A percentile compares a stretch with the other conserved stretches of the same genome.
phyloP scores from a whole-genome alignment of 495 filamentous ascomycete species.

The Extremus antarcticus region DNA sequence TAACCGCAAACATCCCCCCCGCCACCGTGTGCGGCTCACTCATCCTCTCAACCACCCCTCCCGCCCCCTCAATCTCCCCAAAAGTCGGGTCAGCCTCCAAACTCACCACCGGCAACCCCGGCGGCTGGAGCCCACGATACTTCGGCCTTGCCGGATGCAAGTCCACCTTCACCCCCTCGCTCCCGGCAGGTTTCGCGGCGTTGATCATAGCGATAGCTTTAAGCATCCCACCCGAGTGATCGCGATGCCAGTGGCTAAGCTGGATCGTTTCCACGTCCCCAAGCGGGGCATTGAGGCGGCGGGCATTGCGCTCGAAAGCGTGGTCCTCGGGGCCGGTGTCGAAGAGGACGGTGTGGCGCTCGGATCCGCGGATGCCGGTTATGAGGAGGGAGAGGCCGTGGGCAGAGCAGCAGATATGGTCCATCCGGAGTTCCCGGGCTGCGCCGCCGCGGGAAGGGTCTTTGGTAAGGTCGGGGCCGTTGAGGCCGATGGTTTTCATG shows the following conservation, averaged over 20 bases:
- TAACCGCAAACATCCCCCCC: constrained; percentile 46
- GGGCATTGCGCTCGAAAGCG: constrained; percentile 46
- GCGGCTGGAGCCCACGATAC: constrained; percentile 36
- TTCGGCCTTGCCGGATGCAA: constrained; percentile 46
- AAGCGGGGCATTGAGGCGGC: constrained; percentile 38
- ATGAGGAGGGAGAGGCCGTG: constrained; percentile 49
- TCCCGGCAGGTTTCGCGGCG: constrained; percentile 20
- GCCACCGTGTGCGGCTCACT: constrained; percentile 41
- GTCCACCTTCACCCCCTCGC: constrained; percentile 34
- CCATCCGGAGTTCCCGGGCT: constrained; percentile 40
- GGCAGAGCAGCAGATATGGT: constrained; percentile 48
- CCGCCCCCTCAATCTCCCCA: constrained; percentile 38
- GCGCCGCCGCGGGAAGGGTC: constrained; percentile 32
- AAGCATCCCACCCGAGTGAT: constrained; percentile 48
- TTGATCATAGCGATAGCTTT: constrained; percentile 41
- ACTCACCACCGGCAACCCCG: constrained; percentile 33
- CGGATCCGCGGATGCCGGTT: constrained; percentile 42
- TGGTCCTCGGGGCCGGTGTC: constrained; percentile 49
- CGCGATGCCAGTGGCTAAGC: constrained; percentile 51
- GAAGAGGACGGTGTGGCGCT: constrained; percentile 46
- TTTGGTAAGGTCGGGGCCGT: constrained; percentile 21
- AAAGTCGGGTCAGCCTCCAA: constrained; percentile 50
- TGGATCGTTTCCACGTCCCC: constrained; percentile 29
- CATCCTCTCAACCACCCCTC: constrained; percentile 37
- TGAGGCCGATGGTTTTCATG: constrained; percentile 26